Percentiles rank a stretch among this genome's conserved stretches.
Conservation (phyloP, 208 protist genomes). For the Tritrichomonas foetus region DNA sequence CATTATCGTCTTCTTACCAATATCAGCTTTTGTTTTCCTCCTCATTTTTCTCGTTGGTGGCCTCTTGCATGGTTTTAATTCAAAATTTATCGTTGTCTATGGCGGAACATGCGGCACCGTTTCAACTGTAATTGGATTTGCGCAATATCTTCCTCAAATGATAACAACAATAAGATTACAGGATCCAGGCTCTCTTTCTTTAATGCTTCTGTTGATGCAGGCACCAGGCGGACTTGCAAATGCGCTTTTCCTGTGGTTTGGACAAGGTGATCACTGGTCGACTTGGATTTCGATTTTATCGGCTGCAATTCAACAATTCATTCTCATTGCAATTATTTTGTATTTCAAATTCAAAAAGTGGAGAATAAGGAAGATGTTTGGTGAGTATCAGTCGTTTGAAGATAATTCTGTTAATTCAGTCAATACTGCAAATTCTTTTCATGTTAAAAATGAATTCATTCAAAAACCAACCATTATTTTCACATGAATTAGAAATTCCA, state of each 20-base stretch:
- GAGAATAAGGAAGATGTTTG: background rate
- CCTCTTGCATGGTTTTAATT: background rate
- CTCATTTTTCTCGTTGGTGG: background rate
- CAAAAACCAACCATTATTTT: too few relatives aligned
- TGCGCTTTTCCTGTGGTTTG: background rate
- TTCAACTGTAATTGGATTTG: background rate
- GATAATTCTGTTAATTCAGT: too few relatives aligned
- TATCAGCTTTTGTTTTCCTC: background rate
- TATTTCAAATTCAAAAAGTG: background rate
- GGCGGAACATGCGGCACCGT: background rate
- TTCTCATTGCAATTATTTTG: background rate
- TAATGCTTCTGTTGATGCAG: background rate
- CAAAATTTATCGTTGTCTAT: background rate
- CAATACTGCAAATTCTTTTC: too few relatives aligned
- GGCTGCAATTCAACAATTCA: background rate
- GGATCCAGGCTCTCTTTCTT: background rate
- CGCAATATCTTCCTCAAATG: slow-evolving; percentile 9
- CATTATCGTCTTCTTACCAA: background rate
- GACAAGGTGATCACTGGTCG: background rate
- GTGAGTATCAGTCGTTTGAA: background rate
- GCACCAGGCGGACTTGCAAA: background rate
- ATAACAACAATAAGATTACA: background rate
- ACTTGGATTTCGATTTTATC: background rate
- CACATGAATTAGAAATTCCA: too few relatives aligned
- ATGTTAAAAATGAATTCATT: too few relatives aligned